Percentiles rank a stretch among this genome's conserved stretches.
These are phyloP conservation scores for Termitomyces sp. DNA, from an alignment of 768 basidiomycete genomes.

Conservation along the genomic window DNA sequence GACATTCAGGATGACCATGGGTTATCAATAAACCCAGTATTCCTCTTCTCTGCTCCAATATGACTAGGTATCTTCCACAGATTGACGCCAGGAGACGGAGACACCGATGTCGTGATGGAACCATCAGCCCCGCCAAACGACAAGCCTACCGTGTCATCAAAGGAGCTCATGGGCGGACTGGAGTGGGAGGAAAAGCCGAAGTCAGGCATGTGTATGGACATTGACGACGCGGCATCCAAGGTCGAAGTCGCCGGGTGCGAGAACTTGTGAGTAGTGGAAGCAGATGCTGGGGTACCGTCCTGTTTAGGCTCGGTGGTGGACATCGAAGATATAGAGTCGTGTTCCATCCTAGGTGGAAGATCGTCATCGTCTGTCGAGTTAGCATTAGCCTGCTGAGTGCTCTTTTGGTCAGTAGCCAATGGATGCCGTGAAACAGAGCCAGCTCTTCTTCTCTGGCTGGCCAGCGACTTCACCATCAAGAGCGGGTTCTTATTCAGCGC, in stretches of 20 bases:
- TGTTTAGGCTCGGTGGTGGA: conserved; percentile 21
- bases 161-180: conserved; percentile 9
- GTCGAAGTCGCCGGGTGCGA: conserved; percentile 19
- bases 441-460: conserved; percentile 59
- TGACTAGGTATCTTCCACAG: conserved; percentile 31
- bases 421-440: conserved; percentile 69
- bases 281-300: conserved; percentile 12
- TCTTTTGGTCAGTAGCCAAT: conserved; percentile 32
- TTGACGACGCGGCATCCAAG: neutral
- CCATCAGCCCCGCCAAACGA: conserved; percentile 56
- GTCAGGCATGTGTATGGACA: conserved; percentile 19
- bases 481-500: conserved; percentile 78
- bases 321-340: conserved; percentile 15
- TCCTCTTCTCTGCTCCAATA: conserved; percentile 29
- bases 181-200: conserved; percentile 10
- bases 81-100: conserved; percentile 22
- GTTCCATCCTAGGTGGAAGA: conserved; percentile 60
- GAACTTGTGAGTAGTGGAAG: conserved; percentile 17
- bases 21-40: conserved; percentile 45
- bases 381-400: conserved; percentile 25
- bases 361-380: conserved; percentile 51
- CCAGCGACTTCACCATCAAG: conserved; percentile 73
- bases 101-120: conserved; percentile 39
- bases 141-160: conserved; percentile 26
- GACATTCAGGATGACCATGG: conserved; percentile 47